These are phyloP conservation scores for Malassezia japonica DNA, from an alignment of 1,284 basidiomycete genomes.

Conservation along the genomic window DNA sequence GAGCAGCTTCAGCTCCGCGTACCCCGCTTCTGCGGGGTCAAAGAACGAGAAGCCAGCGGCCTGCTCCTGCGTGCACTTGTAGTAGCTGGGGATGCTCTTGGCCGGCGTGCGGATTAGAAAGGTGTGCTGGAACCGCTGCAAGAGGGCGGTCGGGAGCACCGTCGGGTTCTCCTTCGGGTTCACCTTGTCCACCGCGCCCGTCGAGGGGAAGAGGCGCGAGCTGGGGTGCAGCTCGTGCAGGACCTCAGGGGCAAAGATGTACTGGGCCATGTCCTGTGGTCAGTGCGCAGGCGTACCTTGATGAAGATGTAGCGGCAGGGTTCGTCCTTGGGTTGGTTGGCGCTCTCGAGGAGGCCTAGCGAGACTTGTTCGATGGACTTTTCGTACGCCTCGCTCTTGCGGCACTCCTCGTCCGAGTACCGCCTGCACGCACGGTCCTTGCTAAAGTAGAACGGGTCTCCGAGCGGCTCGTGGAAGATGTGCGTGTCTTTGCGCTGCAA, in stretches of 20 bases:
- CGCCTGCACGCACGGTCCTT: slow-evolving; percentile 27
- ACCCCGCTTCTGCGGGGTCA: slow-evolving; percentile 39
- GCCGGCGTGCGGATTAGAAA: slow-evolving; percentile 44
- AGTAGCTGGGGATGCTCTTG: slow-evolving; percentile 40
- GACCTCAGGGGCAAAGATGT: slow-evolving; percentile 27
- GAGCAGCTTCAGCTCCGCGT: slow-evolving; percentile 33
- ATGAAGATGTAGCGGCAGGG: slow-evolving; percentile 35
- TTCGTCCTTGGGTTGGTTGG: slow-evolving; percentile 14
- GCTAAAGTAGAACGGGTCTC: slow-evolving; percentile 36
- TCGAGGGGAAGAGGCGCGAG: slow-evolving; percentile 31
- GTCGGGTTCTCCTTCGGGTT: slow-evolving; percentile 43
- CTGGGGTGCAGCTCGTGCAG: slow-evolving; percentile 30
- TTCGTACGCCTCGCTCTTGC: slow-evolving; percentile 23
- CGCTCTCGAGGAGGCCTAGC: slow-evolving; percentile 19
- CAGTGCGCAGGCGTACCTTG: slow-evolving; percentile 15
- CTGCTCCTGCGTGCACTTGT: slow-evolving; percentile 39
- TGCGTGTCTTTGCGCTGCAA: slow-evolving; percentile 37
- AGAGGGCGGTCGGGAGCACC: slow-evolving; percentile 30
- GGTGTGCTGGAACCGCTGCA: slow-evolving; percentile 40
- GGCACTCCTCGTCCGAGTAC: slow-evolving; percentile 29
- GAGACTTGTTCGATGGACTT: slow-evolving; percentile 22
- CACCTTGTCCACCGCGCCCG: not conserved
- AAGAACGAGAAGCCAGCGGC: slow-evolving; percentile 42
- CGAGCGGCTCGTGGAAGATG: slow-evolving; percentile 38
- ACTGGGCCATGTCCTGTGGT: slow-evolving; percentile 38